These are phyloP conservation scores for Ogataea ganodermae DNA, from an alignment of 805 yeast genomes.

Conservation along the genomic window DNA sequence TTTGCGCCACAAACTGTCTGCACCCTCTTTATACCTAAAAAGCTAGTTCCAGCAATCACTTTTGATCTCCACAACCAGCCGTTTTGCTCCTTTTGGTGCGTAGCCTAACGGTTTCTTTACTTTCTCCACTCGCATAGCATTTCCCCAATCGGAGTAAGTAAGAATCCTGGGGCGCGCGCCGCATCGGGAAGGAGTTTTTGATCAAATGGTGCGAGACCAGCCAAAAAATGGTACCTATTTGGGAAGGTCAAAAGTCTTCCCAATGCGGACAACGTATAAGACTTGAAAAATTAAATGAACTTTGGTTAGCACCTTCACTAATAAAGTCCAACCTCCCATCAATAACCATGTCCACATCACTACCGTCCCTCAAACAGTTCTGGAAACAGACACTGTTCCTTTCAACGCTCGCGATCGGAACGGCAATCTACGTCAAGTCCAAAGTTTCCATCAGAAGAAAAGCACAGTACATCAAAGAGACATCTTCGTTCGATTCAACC, in stretches of 20 bases:
- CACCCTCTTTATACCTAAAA: background rate
- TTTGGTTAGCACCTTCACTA: background rate
- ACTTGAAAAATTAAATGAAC: background rate
- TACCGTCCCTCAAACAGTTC: conserved; percentile 29
- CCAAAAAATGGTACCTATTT: background rate
- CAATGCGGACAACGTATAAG: background rate
- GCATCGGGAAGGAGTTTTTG: too few species aligned
- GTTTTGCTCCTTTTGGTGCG: background rate
- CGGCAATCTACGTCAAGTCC: conserved; percentile 38
- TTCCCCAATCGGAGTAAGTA: conserved; percentile 9
- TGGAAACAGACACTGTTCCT: conserved; percentile 37
- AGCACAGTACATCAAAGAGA: conserved; percentile 37
- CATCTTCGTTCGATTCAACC: conserved; percentile 34
- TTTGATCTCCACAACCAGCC: background rate
- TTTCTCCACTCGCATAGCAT: conserved; percentile 6
- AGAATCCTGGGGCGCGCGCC: too few species aligned
- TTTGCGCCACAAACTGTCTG: too few species aligned
- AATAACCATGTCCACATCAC: conserved; percentile 19
- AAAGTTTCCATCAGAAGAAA: conserved; percentile 38
- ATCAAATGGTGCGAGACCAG: background rate
- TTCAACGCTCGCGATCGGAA: conserved; percentile 31
- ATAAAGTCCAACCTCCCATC: background rate
- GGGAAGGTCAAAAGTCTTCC: conserved; percentile 5
- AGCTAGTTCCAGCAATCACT: background rate
- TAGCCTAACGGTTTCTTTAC: conserved; percentile 3